Evolutionary conservation across 2,329 filamentous ascomycete species (phyloP).

Genomic region (Sphaerulina musiva): DNA sequence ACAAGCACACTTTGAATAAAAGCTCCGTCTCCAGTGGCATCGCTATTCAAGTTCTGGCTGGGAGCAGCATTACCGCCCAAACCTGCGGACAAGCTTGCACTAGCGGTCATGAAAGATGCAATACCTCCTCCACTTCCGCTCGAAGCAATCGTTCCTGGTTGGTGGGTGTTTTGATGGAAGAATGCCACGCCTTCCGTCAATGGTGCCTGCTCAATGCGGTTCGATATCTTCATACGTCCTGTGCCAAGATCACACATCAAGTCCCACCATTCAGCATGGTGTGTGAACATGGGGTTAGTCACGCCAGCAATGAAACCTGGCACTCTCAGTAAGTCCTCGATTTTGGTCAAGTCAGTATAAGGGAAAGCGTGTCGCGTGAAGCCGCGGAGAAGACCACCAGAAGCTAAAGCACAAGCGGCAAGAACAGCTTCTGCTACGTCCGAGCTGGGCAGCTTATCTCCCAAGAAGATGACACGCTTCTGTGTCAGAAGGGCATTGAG

Average conservation of each 20-base stretch:
- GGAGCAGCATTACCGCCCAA: slow-evolving; percentile 27
- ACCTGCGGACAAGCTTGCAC: slow-evolving; percentile 34
- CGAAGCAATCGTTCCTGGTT: slow-evolving; percentile 24
- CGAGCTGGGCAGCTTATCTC: slow-evolving; percentile 88
- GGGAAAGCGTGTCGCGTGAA: slow-evolving; percentile 96
- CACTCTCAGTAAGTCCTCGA: slow-evolving; percentile 91
- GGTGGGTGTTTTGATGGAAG: slow-evolving; percentile 61
- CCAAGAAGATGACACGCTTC: slow-evolving; percentile 91
- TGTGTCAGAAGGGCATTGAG: slow-evolving; percentile 93
- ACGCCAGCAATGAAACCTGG: slow-evolving; percentile 97
- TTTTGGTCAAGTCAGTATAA: slow-evolving; percentile 95
- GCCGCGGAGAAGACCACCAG: slow-evolving; percentile 82
- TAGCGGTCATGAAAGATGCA: slow-evolving; percentile 27
- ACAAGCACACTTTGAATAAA: slow-evolving; percentile 84
- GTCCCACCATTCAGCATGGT: slow-evolving; percentile 98
- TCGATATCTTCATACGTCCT: slow-evolving; percentile 90
- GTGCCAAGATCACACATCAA: slow-evolving; percentile 86
- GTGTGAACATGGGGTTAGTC: slow-evolving; percentile 91
- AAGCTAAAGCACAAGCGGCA: slow-evolving; percentile 89
- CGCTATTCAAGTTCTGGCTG: slow-evolving; percentile 38
- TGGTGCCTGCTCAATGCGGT: slow-evolving; percentile 71
- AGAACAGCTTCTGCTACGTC: slow-evolving; percentile 97
- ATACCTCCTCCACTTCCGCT: slow-evolving; percentile 24
- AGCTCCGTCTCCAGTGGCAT: slow-evolving; percentile 75
- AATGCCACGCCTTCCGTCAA: slow-evolving; percentile 78